phyloP scores from a whole-genome alignment of 2,329 filamentous ascomycete species.

The Aureobasidium sp. region DNA sequence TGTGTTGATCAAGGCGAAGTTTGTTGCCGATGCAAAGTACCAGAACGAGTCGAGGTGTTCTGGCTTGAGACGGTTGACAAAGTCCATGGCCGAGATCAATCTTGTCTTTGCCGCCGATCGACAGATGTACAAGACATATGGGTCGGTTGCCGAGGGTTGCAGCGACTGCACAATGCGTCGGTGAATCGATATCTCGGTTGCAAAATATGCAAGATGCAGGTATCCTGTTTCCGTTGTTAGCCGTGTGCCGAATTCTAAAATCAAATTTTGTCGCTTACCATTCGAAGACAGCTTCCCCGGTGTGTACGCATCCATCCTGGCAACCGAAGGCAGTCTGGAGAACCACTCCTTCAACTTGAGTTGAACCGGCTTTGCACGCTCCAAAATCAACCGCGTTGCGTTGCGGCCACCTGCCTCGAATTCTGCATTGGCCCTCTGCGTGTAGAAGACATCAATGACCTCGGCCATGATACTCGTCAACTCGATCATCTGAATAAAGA shows the following conservation, averaged over 20 bases:
- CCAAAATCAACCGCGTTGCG: constrained; percentile 63
- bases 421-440: constrained; percentile 63
- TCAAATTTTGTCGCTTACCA: constrained; percentile 20
- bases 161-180: constrained; percentile 82
- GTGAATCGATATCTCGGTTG: constrained; percentile 87
- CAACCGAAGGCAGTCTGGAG: constrained; percentile 51
- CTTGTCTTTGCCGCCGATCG: constrained; percentile 89
- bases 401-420: constrained; percentile 58
- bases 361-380: constrained; percentile 72
- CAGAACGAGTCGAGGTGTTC: constrained; percentile 85
- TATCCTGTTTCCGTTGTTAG: constrained; percentile 38
- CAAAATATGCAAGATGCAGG: constrained; percentile 86
- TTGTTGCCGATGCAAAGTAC: constrained; percentile 80
- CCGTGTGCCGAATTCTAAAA: not conserved
- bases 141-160: constrained; percentile 47
- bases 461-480: constrained; percentile 69
- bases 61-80: constrained; percentile 84
- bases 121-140: constrained; percentile 84
- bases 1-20: constrained; percentile 90
- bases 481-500: constrained; percentile 68
- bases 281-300: constrained; percentile 36
- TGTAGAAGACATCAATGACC: constrained; percentile 77
- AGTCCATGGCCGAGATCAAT: constrained; percentile 93
- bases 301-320: constrained; percentile 54
- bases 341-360: constrained; percentile 79